phyloP scores from a whole-genome alignment of 352 stramenopile genomes.

The Poterioochromonas sp. region DNA sequence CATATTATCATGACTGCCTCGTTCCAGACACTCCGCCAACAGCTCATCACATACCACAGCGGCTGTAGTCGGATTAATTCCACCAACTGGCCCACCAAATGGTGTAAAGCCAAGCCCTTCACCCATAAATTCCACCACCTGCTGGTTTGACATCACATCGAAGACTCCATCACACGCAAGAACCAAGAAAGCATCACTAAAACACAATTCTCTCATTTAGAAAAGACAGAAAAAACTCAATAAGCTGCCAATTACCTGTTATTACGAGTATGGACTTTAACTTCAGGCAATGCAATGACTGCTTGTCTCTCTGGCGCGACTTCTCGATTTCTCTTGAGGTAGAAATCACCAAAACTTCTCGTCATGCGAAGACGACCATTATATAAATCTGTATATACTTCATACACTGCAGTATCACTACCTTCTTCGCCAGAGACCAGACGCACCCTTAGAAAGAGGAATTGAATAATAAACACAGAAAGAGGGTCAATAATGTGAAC shows the following conservation, averaged over 20 bases:
- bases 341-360: conserved; percentile 20
- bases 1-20: not conserved
- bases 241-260: not conserved
- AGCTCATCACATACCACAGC: not conserved
- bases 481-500: not conserved
- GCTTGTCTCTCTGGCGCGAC: not conserved
- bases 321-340: not conserved
- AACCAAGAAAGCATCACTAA: conserved; percentile 4
- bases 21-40: not conserved
- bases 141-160: conserved; percentile 24
- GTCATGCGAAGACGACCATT: not conserved
- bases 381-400: not conserved
- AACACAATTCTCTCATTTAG: not conserved
- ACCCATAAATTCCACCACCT: not conserved
- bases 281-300: not conserved
- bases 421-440: not conserved
- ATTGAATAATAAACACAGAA: not conserved
- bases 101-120: not conserved
- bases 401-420: not conserved
- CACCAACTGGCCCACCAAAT: not conserved
- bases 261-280: not conserved
- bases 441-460: not conserved
- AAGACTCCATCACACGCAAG: conserved; percentile 29
- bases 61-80: not conserved
- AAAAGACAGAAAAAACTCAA: not conserved